Conservation (phyloP, 2,329 filamentous ascomycete species). For the Alternaria metachromatica region DNA sequence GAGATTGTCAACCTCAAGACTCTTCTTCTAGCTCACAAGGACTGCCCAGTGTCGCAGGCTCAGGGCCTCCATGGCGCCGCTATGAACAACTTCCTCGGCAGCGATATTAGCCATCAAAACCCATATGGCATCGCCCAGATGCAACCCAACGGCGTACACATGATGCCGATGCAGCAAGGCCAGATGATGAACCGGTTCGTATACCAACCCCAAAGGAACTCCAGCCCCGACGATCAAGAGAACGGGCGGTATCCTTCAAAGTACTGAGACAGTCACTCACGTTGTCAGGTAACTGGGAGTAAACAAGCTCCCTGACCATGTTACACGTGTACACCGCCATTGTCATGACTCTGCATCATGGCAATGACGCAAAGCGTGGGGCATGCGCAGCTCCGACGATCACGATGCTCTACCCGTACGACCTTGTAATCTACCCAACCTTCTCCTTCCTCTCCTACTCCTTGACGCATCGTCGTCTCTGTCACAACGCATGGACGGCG, state of each 20-base stretch:
- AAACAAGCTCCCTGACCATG: constrained; percentile 19
- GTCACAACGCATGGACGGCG: constrained; percentile 37
- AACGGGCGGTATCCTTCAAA: constrained; percentile 34
- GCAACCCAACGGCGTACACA: constrained; percentile 50
- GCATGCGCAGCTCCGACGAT: constrained; percentile 11
- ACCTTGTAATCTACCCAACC: constrained; percentile 39
- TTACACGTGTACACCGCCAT: constrained; percentile 9
- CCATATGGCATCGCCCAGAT: constrained; percentile 58
- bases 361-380: constrained; percentile 11
- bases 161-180: constrained; percentile 50
- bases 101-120: constrained; percentile 54
- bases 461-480: constrained; percentile 27
- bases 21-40: constrained; percentile 89
- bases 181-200: constrained; percentile 50
- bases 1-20: constrained; percentile 97
- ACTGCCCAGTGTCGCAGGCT: constrained; percentile 89
- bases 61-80: constrained; percentile 69
- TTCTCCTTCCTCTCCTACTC: constrained; percentile 30
- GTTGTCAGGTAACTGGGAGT: constrained; percentile 38
- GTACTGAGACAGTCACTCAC: constrained; percentile 39
- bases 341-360: constrained; percentile 12
- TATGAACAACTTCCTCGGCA: constrained; percentile 59
- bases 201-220: constrained; percentile 30
- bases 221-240: constrained; percentile 35
- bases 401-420: constrained; percentile 20